Conservation (phyloP, 345 rosid species). For the Balakata baccata region DNA sequence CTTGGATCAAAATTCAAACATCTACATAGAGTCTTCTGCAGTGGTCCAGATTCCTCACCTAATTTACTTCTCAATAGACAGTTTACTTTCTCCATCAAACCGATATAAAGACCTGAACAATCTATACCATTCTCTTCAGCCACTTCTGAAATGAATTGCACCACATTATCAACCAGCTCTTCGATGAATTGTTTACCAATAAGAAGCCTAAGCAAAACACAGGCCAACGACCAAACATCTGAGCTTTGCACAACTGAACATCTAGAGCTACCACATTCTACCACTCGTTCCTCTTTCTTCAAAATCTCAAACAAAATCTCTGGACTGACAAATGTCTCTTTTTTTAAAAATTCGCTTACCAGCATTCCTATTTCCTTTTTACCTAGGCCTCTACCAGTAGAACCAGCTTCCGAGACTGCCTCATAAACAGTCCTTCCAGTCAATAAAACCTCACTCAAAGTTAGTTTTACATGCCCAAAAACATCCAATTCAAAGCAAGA, state of each 20-base stretch:
- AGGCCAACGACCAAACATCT: conserved; percentile 76
- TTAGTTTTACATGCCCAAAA: conserved; percentile 55
- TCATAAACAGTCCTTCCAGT: conserved; percentile 38
- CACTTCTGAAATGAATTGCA: conserved; percentile 18
- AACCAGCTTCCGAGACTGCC: conserved; percentile 26
- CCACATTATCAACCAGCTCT: conserved; percentile 37
- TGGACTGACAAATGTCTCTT: conserved; percentile 52
- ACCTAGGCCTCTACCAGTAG: conserved; percentile 30
- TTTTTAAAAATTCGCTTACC: conserved; percentile 32
- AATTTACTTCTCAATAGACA: conserved; percentile 35
- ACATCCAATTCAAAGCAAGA: conserved; percentile 56
- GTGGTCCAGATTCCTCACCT: conserved; percentile 30
- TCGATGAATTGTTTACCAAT: conserved; percentile 44
- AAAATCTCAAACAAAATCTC: conserved; percentile 57
- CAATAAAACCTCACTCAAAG: conserved; percentile 47
- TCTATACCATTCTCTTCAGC: conserved; percentile 32
- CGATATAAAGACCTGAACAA: conserved; percentile 27
- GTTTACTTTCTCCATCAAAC: conserved; percentile 42
- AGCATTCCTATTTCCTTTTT: conserved; percentile 28
- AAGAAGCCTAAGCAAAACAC: conserved; percentile 53
- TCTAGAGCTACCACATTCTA: conserved; percentile 24
- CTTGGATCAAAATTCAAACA: conserved; percentile 59
- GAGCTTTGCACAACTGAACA: conserved; percentile 38
- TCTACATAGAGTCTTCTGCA: conserved; percentile 44
- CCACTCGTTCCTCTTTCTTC: conserved; percentile 30